Evolutionary conservation across 2,329 filamentous ascomycete genomes (phyloP).

Genomic region (Chaetomium sp.): DNA sequence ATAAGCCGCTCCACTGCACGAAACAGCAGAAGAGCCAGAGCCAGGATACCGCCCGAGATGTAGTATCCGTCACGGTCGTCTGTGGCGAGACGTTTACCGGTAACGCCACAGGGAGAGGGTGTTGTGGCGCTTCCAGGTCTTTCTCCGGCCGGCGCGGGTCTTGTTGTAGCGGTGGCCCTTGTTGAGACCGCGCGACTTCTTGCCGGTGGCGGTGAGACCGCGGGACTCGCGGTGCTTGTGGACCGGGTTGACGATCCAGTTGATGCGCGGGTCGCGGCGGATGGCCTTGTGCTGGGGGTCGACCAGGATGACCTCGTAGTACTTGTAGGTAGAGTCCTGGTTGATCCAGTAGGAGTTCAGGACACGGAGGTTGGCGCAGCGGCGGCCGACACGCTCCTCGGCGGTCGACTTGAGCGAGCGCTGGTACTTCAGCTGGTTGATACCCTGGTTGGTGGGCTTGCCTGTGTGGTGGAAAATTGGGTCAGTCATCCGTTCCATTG

Average conservation of each 20-base stretch:
- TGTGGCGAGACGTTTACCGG: constrained; percentile 61
- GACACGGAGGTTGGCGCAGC: constrained; percentile 98
- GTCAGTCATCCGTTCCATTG: constrained; percentile 11
- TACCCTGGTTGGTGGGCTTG: constrained; percentile 99
- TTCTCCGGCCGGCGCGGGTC: constrained; percentile 93
- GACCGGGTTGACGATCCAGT: constrained; percentile 99
- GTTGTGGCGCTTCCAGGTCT: constrained; percentile 99
- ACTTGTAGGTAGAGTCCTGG: constrained; percentile 99
- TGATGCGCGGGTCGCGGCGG: constrained; percentile 98
- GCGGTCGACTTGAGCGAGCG: constrained; percentile 96
- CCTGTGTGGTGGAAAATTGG: constrained; percentile 53
- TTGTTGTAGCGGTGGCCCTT: constrained; percentile 99
- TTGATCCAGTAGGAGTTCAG: constrained; percentile 99
- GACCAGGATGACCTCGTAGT: constrained; percentile 99
- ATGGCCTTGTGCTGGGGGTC: constrained; percentile 99
- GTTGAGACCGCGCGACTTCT: constrained; percentile 99
- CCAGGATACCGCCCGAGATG: constrained; percentile 25
- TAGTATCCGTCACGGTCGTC: constrained; percentile 16
- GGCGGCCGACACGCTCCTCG: constrained; percentile 99
- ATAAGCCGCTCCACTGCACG: constrained; percentile 25
- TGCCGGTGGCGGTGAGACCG: constrained; percentile 97
- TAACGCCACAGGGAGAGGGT: constrained; percentile 98
- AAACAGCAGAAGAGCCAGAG: constrained; percentile 32
- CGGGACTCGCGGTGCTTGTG: constrained; percentile 99
- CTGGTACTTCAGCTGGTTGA: constrained; percentile 99